phyloP scores from a whole-genome alignment of 345 rosid species.

The Eucalyptus cloeziana region DNA sequence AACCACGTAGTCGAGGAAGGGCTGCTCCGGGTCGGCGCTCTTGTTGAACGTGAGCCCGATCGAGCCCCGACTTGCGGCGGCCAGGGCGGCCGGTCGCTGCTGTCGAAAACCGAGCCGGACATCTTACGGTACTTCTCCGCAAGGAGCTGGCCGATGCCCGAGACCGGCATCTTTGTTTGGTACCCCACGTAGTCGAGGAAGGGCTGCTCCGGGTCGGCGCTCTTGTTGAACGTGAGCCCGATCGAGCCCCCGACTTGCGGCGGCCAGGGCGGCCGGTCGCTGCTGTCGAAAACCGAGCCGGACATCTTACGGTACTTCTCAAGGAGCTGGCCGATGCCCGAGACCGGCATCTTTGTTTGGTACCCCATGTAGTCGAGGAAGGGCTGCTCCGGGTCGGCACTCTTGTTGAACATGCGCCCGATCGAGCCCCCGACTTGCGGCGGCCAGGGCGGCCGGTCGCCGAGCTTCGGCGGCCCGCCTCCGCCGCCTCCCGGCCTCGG shows the following conservation, averaged over 20 bases:
- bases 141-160: too few species aligned
- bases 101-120: too few species aligned
- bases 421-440: neutral
- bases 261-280: neutral
- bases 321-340: too few species aligned
- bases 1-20: slow-evolving; percentile 8
- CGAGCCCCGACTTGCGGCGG: neutral
- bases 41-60: slow-evolving; percentile 12
- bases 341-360: too few species aligned
- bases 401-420: slow-evolving; percentile 13
- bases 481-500: neutral
- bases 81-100: too few species aligned
- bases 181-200: slow-evolving; percentile 3
- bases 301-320: too few species aligned
- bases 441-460: slow-evolving; percentile 16
- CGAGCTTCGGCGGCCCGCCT: slow-evolving; percentile 10
- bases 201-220: slow-evolving; percentile 11
- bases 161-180: too few species aligned
- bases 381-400: slow-evolving; percentile 11
- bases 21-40: slow-evolving; percentile 11
- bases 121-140: too few species aligned
- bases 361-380: slow-evolving; percentile 11
- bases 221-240: slow-evolving; percentile 13
- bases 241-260: neutral
- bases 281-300: too few species aligned